Percentiles rank a stretch among this genome's conserved stretches.
phyloP scores from a whole-genome alignment of 2,329 filamentous ascomycete species.

The Penicillium sp. region DNA sequence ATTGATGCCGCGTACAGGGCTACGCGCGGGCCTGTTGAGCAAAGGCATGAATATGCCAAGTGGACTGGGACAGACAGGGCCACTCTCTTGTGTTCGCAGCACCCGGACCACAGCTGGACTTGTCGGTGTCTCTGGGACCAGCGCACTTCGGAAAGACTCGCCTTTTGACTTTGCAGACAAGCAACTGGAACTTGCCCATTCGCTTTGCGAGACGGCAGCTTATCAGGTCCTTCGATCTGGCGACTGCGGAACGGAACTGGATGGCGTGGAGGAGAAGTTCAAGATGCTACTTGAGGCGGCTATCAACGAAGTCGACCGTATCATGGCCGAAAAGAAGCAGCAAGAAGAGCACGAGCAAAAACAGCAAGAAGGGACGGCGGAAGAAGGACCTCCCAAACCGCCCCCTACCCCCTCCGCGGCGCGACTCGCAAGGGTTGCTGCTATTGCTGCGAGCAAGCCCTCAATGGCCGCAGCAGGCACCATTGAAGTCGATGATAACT shows the following conservation, averaged over 20 bases:
- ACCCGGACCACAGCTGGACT: conserved; percentile 20
- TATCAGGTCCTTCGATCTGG: conserved; percentile 88
- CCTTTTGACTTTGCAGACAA: conserved; percentile 73
- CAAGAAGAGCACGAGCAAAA: conserved; percentile 19
- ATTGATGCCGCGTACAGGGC: conserved; percentile 28
- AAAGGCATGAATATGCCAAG: conserved; percentile 3
- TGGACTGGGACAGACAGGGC: not conserved
- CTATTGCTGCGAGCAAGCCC: conserved; percentile 20
- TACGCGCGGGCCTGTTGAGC: conserved; percentile 20
- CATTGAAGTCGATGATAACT: conserved; percentile 39
- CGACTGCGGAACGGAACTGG: conserved; percentile 74
- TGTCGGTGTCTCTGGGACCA: conserved; percentile 18
- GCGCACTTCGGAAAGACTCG: conserved; percentile 47
- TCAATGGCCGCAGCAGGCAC: conserved; percentile 16
- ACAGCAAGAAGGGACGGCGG: conserved; percentile 5
- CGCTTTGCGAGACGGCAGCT: conserved; percentile 78
- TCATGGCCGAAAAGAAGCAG: conserved; percentile 51
- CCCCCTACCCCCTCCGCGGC: conserved; percentile 15
- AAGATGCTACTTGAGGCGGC: conserved; percentile 61
- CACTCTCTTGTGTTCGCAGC: conserved; percentile 25
- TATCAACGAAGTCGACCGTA: conserved; percentile 57
- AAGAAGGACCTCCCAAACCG: conserved; percentile 9
- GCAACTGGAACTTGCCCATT: conserved; percentile 73
- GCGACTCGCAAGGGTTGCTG: conserved; percentile 20
- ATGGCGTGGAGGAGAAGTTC: conserved; percentile 65